phyloP scores from a whole-genome alignment of 129 eudicot genomes.

The Heracleum sosnowskyi region DNA sequence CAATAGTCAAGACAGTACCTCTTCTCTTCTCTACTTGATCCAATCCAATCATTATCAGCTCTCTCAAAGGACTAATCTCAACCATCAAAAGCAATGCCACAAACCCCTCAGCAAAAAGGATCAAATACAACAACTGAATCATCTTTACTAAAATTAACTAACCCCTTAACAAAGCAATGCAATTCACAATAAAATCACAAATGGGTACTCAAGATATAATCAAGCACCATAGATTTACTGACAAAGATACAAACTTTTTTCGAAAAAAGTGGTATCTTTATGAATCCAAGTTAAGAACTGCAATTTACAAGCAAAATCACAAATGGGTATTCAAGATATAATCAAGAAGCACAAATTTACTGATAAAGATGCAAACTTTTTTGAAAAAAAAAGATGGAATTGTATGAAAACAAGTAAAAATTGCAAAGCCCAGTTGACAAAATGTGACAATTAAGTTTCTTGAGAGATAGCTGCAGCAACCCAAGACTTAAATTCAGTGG shows the following conservation, averaged over 20 bases:
- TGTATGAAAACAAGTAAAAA: neutral
- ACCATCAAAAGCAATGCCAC: slow-evolving; percentile 84
- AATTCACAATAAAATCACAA: neutral
- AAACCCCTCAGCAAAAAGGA: slow-evolving; percentile 61
- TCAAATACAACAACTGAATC: slow-evolving; percentile 76
- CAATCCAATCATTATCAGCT: slow-evolving; percentile 74
- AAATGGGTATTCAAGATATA: slow-evolving; percentile 6
- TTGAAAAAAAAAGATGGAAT: neutral
- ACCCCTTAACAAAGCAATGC: neutral
- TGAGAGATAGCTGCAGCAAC: slow-evolving; percentile 2
- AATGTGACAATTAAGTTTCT: neutral
- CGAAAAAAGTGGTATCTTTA: no score
- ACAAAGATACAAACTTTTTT: neutral
- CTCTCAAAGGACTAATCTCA: slow-evolving; percentile 92
- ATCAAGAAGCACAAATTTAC: neutral
- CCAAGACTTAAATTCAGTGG: neutral
- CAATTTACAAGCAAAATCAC: neutral
- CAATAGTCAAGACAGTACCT: slow-evolving; percentile 82
- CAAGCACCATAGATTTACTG: neutral
- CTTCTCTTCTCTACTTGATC: slow-evolving; percentile 95
- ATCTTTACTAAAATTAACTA: slow-evolving; percentile 21
- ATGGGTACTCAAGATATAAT: neutral
- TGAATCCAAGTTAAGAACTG: neutral
- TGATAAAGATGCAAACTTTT: neutral
- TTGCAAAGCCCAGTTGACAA: neutral